Percentiles rank a stretch among this genome's conserved stretches.
These are phyloP conservation scores for Gonapodya sp. DNA, from an alignment of 192 early-diverging fungal species.

Conservation along the genomic window DNA sequence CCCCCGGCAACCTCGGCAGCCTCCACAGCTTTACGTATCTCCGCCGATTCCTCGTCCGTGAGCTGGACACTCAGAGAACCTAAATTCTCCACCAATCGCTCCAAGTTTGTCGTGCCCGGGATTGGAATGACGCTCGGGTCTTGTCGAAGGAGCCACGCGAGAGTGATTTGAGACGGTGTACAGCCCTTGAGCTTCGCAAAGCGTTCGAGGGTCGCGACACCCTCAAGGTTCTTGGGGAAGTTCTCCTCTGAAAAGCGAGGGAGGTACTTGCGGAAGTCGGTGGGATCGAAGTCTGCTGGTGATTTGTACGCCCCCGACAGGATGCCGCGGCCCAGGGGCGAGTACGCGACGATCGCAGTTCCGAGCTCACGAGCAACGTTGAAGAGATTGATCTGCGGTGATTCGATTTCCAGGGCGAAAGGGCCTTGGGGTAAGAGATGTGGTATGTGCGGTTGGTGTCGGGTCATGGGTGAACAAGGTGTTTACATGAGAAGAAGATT, in stretches of 20 bases:
- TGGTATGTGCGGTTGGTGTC: background rate
- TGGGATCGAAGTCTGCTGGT: background rate
- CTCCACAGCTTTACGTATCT: conserved; percentile 23
- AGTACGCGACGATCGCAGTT: conserved; percentile 52
- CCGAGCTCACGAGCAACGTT: conserved; percentile 62
- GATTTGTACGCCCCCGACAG: background rate
- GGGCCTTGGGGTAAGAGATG: too few relatives aligned
- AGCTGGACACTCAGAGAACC: conserved; percentile 22
- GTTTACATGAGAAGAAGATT: background rate
- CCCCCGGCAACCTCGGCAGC: conserved; percentile 22
- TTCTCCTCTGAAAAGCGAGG: background rate
- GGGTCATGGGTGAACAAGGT: background rate
- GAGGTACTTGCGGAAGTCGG: background rate
- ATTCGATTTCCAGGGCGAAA: conserved; percentile 57
- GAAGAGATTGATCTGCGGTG: conserved; percentile 53
- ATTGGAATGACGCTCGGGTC: conserved; percentile 23
- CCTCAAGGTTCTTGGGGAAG: conserved; percentile 5
- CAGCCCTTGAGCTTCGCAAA: conserved; percentile 31
- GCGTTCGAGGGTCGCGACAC: conserved; percentile 25
- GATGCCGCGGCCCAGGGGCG: conserved; percentile 25
- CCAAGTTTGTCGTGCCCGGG: conserved; percentile 29
- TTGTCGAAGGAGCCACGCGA: background rate
- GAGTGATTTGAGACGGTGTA: conserved; percentile 29
- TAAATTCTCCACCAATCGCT: conserved; percentile 30
- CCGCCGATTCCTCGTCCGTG: conserved; percentile 26